These are phyloP conservation scores for Pelargonium cotyledonis DNA, from an alignment of 441 rosid genomes.

Conservation along the genomic window DNA sequence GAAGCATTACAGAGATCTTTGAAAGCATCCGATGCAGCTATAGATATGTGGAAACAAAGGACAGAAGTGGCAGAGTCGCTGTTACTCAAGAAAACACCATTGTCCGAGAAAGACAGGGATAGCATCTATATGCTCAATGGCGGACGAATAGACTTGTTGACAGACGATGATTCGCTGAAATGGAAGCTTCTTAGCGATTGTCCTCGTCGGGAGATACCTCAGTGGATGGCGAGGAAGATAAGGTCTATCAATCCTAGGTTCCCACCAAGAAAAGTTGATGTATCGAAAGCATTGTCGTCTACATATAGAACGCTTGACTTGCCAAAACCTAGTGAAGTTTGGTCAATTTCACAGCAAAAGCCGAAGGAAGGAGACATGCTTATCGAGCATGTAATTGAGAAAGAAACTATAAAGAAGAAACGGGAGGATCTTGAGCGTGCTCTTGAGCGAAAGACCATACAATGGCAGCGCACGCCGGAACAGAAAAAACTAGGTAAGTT, in stretches of 20 bases:
- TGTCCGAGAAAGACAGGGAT: constrained; percentile 26
- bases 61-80: constrained; percentile 40
- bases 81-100: constrained; percentile 19
- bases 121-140: constrained; percentile 31
- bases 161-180: constrained; percentile 39
- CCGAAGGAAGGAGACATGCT: constrained; percentile 39
- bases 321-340: constrained; percentile 39
- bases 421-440: constrained; percentile 33
- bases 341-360: constrained; percentile 46
- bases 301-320: constrained; percentile 27
- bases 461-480: constrained; percentile 33
- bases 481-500: constrained; percentile 32
- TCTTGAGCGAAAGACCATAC: constrained; percentile 28
- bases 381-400: constrained; percentile 40
- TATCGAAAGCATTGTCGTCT: constrained; percentile 28
- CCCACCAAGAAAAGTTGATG: constrained; percentile 36
- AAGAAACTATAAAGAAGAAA: constrained; percentile 41
- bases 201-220: constrained; percentile 45
- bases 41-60: constrained; percentile 35
- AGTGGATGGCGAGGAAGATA: constrained; percentile 48
- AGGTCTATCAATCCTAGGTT: constrained; percentile 32
- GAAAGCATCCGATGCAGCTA: constrained; percentile 35
- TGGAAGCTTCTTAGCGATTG: constrained; percentile 48
- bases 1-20: constrained; percentile 41
- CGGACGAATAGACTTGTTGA: constrained; percentile 45